Evolutionary conservation across 768 basidiomycete species (phyloP).

Genomic region (Lactifluus subvellereus): DNA sequence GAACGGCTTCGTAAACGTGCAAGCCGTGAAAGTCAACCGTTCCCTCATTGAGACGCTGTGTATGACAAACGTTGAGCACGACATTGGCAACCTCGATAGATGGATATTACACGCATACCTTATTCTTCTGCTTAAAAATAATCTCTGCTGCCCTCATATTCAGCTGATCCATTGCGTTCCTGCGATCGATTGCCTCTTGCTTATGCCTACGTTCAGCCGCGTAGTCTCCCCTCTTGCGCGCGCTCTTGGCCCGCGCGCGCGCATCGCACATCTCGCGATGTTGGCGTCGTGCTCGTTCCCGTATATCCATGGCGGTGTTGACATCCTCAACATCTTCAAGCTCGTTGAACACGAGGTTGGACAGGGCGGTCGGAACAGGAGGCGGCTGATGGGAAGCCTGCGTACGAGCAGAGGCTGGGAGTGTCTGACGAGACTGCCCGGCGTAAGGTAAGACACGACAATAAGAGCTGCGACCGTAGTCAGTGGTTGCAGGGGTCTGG

Average conservation of each 20-base stretch:
- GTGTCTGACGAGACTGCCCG: neutral
- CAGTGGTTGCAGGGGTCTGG: too few species aligned
- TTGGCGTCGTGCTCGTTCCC: neutral
- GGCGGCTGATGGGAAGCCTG: neutral
- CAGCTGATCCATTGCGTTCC: neutral
- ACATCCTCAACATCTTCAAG: neutral
- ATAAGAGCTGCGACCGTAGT: too few species aligned
- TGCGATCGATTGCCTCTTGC: neutral
- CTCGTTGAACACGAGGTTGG: neutral
- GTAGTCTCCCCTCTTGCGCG: neutral
- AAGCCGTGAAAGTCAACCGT: constrained; percentile 12
- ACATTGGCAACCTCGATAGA: neutral
- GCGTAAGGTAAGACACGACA: too few species aligned
- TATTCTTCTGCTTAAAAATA: constrained; percentile 9
- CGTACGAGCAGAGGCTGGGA: neutral
- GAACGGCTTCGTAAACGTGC: neutral
- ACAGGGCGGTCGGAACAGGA: neutral
- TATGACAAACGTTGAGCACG: neutral
- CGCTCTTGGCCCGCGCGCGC: neutral
- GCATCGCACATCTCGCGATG: neutral
- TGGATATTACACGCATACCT: neutral
- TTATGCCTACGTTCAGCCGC: neutral
- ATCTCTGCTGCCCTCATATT: neutral
- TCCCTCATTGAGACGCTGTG: neutral
- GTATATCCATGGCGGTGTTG: neutral